phyloP scores from a whole-genome alignment of 1,139 yeast species.

The Kodamaea sp. region DNA sequence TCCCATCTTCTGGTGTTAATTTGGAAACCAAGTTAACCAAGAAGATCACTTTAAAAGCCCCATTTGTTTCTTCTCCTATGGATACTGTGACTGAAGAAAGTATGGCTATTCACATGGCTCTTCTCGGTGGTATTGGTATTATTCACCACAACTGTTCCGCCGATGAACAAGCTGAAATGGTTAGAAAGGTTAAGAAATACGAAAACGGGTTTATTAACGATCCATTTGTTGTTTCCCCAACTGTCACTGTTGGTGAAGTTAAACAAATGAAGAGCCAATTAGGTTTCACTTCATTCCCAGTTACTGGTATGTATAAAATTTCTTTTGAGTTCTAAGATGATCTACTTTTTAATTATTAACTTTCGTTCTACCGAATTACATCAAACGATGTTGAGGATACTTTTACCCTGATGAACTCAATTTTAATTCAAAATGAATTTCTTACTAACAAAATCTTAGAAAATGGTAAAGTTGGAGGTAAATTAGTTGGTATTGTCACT shows the following conservation, averaged over 20 bases:
- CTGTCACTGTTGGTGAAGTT: slow-evolving; percentile 75
- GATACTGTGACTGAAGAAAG: slow-evolving; percentile 96
- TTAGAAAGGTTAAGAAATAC: slow-evolving; percentile 88
- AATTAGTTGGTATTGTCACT: slow-evolving; percentile 90
- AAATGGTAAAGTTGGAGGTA: slow-evolving; percentile 81
- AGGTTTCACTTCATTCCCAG: slow-evolving; percentile 98
- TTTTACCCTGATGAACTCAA: slow-evolving; percentile 35
- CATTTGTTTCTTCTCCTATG: slow-evolving; percentile 98
- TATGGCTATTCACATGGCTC: slow-evolving; percentile 99
- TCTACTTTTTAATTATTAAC: slow-evolving; percentile 59
- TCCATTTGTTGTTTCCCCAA: slow-evolving; percentile 82
- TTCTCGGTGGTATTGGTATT: slow-evolving; percentile 98
- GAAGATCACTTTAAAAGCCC: slow-evolving; percentile 86
- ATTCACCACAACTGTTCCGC: slow-evolving; percentile 95
- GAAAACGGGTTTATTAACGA: slow-evolving; percentile 97
- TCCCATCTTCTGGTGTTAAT: slow-evolving; percentile 73
- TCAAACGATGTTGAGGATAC: slow-evolving; percentile 97
- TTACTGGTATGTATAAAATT: slow-evolving; percentile 83
- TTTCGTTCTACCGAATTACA: slow-evolving; percentile 99
- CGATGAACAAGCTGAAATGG: slow-evolving; percentile 99
- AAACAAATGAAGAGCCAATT: slow-evolving; percentile 63
- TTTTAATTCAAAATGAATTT: slow-evolving; percentile 2
- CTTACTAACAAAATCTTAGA: slow-evolving; percentile 43
- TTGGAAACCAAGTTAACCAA: slow-evolving; percentile 86
- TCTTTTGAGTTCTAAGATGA: slow-evolving; percentile 51